Percentiles rank a stretch among this genome's conserved stretches.
Conservation (phyloP, 1,284 basidiomycete genomes). For the Jaminaea rosea region DNA sequence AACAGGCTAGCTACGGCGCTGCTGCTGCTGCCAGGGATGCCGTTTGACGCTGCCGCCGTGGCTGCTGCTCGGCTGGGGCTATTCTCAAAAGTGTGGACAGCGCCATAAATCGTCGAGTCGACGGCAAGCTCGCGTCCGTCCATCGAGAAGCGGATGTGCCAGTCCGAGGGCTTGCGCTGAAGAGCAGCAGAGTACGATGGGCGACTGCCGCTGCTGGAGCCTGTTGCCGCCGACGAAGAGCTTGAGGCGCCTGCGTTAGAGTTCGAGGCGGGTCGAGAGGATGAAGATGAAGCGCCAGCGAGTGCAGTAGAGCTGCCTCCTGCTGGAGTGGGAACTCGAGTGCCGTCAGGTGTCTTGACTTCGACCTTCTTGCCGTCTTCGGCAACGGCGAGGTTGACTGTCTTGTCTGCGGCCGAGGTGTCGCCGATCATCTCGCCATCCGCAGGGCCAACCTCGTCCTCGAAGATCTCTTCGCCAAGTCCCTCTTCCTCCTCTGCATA, state of each 20-base stretch:
- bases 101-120: slow-evolving; percentile 89
- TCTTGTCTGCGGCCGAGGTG: slow-evolving; percentile 49
- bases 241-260: slow-evolving; percentile 46
- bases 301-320: slow-evolving; percentile 27
- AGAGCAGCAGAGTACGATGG: slow-evolving; percentile 83
- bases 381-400: slow-evolving; percentile 32
- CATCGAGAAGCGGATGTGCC: slow-evolving; percentile 92
- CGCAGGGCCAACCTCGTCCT: slow-evolving; percentile 24
- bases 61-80: background rate
- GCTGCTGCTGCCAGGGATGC: background rate
- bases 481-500: slow-evolving; percentile 37
- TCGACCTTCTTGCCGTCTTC: slow-evolving; percentile 59
- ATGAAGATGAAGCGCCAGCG: slow-evolving; percentile 11
- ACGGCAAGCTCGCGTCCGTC: slow-evolving; percentile 72
- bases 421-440: slow-evolving; percentile 52
- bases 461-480: slow-evolving; percentile 33
- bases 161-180: slow-evolving; percentile 82
- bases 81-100: slow-evolving; percentile 77
- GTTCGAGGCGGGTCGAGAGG: slow-evolving; percentile 4
- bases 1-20: no score
- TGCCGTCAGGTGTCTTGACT: slow-evolving; percentile 91
- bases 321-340: slow-evolving; percentile 78
- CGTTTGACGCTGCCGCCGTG: background rate
- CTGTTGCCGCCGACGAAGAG: slow-evolving; percentile 3
- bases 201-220: slow-evolving; percentile 32